A percentile compares a stretch with the other conserved stretches of the same genome.
phyloP scores from a whole-genome alignment of 805 yeast genomes.

The Yarrowia porcina region DNA sequence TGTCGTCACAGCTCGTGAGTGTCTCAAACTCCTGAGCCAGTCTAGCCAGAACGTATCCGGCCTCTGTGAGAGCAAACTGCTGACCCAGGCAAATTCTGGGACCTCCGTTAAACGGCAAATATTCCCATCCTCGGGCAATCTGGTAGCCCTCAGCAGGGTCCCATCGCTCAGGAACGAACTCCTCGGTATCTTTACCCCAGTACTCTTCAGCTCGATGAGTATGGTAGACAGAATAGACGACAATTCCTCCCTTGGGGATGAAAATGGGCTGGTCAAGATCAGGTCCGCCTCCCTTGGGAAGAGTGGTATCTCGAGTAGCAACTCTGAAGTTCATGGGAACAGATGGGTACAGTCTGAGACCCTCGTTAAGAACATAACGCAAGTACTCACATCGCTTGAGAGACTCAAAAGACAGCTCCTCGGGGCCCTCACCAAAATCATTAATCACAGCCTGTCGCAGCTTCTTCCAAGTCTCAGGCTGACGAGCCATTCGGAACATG shows the following conservation, averaged over 20 bases:
- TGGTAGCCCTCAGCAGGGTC: slow-evolving; percentile 31
- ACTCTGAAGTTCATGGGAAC: slow-evolving; percentile 51
- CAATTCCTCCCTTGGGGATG: slow-evolving; percentile 45
- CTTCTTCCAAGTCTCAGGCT: slow-evolving; percentile 36
- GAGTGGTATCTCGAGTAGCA: slow-evolving; percentile 46
- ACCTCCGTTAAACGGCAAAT: slow-evolving; percentile 54
- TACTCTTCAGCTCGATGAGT: slow-evolving; percentile 44
- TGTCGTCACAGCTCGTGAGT: neutral
- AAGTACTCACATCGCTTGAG: slow-evolving; percentile 49
- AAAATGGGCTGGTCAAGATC: slow-evolving; percentile 43
- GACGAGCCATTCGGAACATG: slow-evolving; percentile 46
- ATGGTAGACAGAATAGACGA: slow-evolving; percentile 42
- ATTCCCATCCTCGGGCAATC: slow-evolving; percentile 43
- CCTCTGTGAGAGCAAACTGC: slow-evolving; percentile 55
- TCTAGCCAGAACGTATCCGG: slow-evolving; percentile 45
- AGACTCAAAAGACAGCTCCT: slow-evolving; percentile 44
- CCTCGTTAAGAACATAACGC: slow-evolving; percentile 48
- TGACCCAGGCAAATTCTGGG: slow-evolving; percentile 56
- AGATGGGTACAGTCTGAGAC: slow-evolving; percentile 50
- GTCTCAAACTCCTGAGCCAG: slow-evolving; percentile 35
- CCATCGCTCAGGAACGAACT: slow-evolving; percentile 53
- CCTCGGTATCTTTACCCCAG: slow-evolving; percentile 47
- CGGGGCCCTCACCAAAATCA: slow-evolving; percentile 39
- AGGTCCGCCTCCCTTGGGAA: slow-evolving; percentile 53
- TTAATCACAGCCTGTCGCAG: slow-evolving; percentile 42